Conservation (phyloP, 2,329 filamentous ascomycete genomes). For the Trichoderma brevicompactum region DNA sequence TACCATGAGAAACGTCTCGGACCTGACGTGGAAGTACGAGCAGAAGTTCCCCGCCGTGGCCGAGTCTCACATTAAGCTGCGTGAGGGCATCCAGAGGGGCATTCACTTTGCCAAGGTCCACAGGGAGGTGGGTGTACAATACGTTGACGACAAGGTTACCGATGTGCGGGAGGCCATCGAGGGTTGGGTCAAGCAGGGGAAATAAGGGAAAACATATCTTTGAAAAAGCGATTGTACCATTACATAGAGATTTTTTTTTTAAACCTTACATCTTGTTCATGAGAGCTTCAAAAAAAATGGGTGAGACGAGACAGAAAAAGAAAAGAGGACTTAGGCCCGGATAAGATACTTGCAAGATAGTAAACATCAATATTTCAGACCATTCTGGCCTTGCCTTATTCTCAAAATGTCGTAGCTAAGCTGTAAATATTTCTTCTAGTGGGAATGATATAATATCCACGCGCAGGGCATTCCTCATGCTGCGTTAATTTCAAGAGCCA, state of each 20-base stretch:
- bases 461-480: constrained; percentile 3
- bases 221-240: constrained; percentile 43
- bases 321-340: background rate
- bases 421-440: background rate
- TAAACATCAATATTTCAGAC: background rate
- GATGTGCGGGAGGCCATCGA: constrained; percentile 78
- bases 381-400: background rate
- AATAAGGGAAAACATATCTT: constrained; percentile 63
- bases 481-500: constrained; percentile 8
- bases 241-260: constrained; percentile 46
- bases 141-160: constrained; percentile 80
- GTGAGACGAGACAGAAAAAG: constrained; percentile 9
- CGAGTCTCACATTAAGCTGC: constrained; percentile 75
- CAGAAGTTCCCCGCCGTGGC: constrained; percentile 82
- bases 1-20: constrained; percentile 86
- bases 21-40: constrained; percentile 91
- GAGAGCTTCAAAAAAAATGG: background rate
- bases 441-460: background rate
- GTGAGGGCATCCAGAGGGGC: constrained; percentile 70
- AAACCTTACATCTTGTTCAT: constrained; percentile 23
- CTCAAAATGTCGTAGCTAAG: background rate
- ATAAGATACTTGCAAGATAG: background rate
- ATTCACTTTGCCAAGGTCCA: constrained; percentile 77
- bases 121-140: constrained; percentile 68
- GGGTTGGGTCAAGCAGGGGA: constrained; percentile 89